Evolutionary conservation across 2,329 filamentous ascomycete species (phyloP).

Genomic region (Immersiporthe knoxdaviesiana): DNA sequence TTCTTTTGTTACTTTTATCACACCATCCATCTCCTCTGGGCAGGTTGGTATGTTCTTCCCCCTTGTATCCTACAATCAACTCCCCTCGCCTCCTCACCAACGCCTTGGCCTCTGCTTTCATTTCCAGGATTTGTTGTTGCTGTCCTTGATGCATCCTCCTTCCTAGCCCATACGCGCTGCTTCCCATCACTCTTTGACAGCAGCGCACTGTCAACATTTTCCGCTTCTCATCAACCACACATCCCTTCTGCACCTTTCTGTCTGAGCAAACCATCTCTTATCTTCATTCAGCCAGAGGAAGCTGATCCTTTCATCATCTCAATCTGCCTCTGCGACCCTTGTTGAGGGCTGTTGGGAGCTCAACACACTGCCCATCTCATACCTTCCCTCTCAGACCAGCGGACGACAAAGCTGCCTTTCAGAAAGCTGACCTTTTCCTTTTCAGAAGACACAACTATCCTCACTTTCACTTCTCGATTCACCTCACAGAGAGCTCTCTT

Average conservation of each 20-base stretch:
- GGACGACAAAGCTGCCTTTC: neutral
- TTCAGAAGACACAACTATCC: neutral
- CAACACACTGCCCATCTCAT: neutral
- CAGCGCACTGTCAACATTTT: neutral
- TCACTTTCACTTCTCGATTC: neutral
- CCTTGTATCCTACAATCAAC: too few species aligned
- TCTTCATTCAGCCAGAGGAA: neutral
- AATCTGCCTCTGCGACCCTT: neutral
- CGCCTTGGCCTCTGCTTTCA: neutral
- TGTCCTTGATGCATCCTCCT: neutral
- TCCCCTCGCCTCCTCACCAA: neutral
- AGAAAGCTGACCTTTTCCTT: neutral
- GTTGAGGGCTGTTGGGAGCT: neutral
- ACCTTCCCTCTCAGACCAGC: neutral
- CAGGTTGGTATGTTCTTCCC: neutral
- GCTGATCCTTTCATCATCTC: neutral
- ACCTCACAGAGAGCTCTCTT: neutral
- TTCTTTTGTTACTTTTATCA: neutral
- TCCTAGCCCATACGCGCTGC: neutral
- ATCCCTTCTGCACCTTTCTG: too few species aligned
- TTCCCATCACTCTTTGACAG: neutral
- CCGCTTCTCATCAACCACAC: conserved; percentile 1
- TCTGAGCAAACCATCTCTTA: neutral
- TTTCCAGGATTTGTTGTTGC: neutral
- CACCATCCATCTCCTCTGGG: neutral